phyloP scores from a whole-genome alignment of 805 yeast genomes.

The Saturnispora mendoncae region DNA sequence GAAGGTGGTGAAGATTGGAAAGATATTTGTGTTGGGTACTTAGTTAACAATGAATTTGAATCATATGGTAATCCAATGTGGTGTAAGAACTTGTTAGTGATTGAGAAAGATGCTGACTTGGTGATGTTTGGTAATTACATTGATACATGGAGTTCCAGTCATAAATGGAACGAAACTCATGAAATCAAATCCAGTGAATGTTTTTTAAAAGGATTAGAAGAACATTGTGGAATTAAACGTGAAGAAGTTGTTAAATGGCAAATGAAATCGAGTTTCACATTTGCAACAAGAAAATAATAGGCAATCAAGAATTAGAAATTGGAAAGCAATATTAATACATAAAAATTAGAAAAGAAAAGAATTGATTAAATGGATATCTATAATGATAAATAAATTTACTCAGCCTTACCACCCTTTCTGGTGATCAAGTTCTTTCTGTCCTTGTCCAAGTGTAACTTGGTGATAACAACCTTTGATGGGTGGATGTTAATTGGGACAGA shows the following conservation, averaged over 20 bases:
- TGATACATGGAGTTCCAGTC: conserved; percentile 65
- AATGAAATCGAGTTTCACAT: conserved; percentile 7
- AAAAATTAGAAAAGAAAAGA: conserved; percentile 5
- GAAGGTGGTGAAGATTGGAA: conserved; percentile 20
- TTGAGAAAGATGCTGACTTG: conserved; percentile 35
- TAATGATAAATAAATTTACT: conserved; percentile 42
- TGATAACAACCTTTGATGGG: conserved; percentile 98
- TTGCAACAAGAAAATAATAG: conserved; percentile 1
- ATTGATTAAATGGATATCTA: conserved; percentile 7
- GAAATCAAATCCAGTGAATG: conserved; percentile 30
- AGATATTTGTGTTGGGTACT: conserved; percentile 26
- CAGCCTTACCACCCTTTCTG: conserved; percentile 97
- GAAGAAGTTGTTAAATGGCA: conserved; percentile 29
- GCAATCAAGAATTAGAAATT: too few relatives aligned
- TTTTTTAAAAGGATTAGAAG: conserved; percentile 30
- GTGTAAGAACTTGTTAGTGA: conserved; percentile 21
- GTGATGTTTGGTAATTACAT: conserved; percentile 43
- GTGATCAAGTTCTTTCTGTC: conserved; percentile 96
- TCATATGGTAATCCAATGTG: conserved; percentile 16
- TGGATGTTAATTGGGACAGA: conserved; percentile 94
- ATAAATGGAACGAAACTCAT: conserved; percentile 39
- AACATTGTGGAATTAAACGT: conserved; percentile 38
- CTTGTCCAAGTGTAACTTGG: conserved; percentile 96
- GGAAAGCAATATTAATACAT: not conserved
- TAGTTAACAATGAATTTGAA: conserved; percentile 1